These are phyloP conservation scores for Daldinia sp. DNA, from an alignment of 2,329 filamentous ascomycete species.

Conservation along the genomic window DNA sequence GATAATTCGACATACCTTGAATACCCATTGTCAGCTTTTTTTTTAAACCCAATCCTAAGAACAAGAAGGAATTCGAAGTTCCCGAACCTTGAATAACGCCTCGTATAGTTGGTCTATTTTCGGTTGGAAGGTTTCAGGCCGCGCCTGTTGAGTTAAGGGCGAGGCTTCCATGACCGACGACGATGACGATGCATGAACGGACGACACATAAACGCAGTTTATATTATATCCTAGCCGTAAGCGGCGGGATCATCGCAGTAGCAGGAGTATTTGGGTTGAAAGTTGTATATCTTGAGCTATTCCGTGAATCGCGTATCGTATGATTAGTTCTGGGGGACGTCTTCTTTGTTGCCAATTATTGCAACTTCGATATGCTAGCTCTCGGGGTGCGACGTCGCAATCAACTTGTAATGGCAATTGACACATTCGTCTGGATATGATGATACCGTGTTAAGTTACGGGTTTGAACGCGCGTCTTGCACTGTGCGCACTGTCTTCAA, in stretches of 20 bases:
- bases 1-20: constrained; percentile 47
- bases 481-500: neutral
- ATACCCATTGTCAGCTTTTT: constrained; percentile 46
- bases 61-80: constrained; percentile 35
- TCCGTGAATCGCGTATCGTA: neutral
- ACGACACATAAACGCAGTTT: constrained; percentile 5
- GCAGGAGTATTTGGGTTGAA: neutral
- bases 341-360: neutral
- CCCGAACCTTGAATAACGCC: constrained; percentile 78
- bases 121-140: constrained; percentile 90
- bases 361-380: neutral
- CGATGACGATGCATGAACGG: constrained; percentile 34
- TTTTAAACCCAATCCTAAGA: constrained; percentile 30
- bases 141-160: constrained; percentile 90
- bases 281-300: neutral
- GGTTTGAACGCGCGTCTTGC: neutral
- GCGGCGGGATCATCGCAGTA: constrained; percentile 5
- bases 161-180: constrained; percentile 79
- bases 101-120: constrained; percentile 95
- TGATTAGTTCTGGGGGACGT: neutral
- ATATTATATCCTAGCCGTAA: neutral
- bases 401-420: neutral
- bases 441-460: constrained; percentile 7
- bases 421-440: neutral
- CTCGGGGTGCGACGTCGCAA: neutral